These are phyloP conservation scores for Chondrus crispus DNA, from an alignment of 23 red algal genomes.

Conservation along the genomic window DNA sequence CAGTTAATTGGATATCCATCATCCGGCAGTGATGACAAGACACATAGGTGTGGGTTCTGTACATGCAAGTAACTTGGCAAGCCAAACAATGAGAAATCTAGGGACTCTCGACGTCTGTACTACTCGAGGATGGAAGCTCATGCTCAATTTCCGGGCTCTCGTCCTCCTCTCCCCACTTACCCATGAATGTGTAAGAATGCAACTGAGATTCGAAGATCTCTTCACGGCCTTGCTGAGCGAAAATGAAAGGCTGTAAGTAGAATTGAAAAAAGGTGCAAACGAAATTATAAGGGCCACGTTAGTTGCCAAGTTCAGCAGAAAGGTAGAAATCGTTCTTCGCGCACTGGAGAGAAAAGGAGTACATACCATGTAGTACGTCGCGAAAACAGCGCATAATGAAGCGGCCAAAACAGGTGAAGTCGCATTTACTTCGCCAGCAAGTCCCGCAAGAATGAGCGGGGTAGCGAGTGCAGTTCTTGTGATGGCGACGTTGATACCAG, in stretches of 20 bases:
- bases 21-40: no score
- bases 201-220: conserved; percentile 67
- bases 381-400: conserved; percentile 49
- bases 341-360: background rate
- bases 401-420: conserved; percentile 61
- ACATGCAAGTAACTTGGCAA: no score
- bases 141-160: conserved; percentile 10
- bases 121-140: no score
- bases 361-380: conserved; percentile 81
- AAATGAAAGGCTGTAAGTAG: conserved; percentile 47
- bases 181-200: conserved; percentile 45
- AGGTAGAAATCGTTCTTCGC: background rate
- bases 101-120: no score
- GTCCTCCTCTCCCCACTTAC: conserved; percentile 10
- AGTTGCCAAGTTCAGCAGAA: background rate
- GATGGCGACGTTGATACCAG: conserved; percentile 84
- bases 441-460: conserved; percentile 66
- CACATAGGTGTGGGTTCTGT: no score
- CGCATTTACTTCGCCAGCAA: conserved; percentile 73
- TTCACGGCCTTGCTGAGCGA: conserved; percentile 65
- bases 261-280: background rate
- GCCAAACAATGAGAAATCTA: no score
- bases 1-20: no score
- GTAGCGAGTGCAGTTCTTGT: conserved; percentile 79
- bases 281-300: background rate